These are phyloP conservation scores for Ogataea angusta DNA, from an alignment of 805 yeast species.

Conservation along the genomic window DNA sequence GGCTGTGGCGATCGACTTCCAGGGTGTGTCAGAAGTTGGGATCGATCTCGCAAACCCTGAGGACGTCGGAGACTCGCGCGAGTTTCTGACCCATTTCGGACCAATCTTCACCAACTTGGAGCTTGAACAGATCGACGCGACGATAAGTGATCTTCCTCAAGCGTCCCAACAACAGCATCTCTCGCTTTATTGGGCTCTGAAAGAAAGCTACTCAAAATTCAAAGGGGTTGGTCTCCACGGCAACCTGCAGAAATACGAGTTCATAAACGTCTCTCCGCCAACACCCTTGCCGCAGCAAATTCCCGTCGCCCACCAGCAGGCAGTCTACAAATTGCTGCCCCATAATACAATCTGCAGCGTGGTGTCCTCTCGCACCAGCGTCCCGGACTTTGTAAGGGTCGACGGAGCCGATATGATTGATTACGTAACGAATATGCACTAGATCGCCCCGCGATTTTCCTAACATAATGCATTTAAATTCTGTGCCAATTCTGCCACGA, in stretches of 20 bases:
- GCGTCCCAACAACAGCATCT: slow-evolving; percentile 30
- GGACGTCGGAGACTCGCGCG: slow-evolving; percentile 30
- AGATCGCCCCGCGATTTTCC: slow-evolving; percentile 3
- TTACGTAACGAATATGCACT: slow-evolving; percentile 3
- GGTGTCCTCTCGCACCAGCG: neutral
- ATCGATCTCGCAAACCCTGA: slow-evolving; percentile 44
- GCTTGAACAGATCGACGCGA: slow-evolving; percentile 25
- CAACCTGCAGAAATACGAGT: slow-evolving; percentile 27
- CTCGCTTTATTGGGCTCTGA: slow-evolving; percentile 72
- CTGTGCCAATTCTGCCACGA: neutral
- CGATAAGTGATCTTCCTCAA: slow-evolving; percentile 4
- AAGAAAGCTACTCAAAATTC: slow-evolving; percentile 71
- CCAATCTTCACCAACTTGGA: slow-evolving; percentile 31
- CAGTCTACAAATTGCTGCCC: slow-evolving; percentile 1
- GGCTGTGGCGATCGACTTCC: slow-evolving; percentile 41
- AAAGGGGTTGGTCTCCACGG: slow-evolving; percentile 55
- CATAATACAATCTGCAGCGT: slow-evolving; percentile 7
- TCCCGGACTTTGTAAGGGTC: neutral
- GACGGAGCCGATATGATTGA: slow-evolving; percentile 1
- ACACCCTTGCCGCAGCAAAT: neutral
- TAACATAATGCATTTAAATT: neutral
- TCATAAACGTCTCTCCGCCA: slow-evolving; percentile 12
- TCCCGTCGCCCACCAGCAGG: neutral
- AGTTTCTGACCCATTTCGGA: slow-evolving; percentile 26
- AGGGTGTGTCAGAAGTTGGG: slow-evolving; percentile 35